A percentile compares a stretch with the other conserved stretches of the same genome.
Evolutionary conservation across 768 basidiomycete species (phyloP).

Genomic region (Macrolepiota albuminosa): DNA sequence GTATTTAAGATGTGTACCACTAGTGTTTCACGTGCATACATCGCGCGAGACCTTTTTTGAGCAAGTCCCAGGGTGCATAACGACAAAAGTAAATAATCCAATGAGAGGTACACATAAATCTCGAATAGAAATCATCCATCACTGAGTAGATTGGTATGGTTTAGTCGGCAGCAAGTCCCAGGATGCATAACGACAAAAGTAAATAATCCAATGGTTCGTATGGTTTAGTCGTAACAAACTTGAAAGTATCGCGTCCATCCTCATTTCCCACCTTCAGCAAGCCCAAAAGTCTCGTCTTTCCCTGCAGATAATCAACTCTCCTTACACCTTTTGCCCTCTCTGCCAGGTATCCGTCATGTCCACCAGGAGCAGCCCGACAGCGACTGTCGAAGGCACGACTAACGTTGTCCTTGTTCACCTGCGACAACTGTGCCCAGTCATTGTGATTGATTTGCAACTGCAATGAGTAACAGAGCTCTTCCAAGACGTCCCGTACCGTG

Average conservation of each 20-base stretch:
- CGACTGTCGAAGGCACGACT: slow-evolving; percentile 33
- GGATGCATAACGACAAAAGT: no score
- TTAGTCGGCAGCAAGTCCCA: no score
- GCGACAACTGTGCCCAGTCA: slow-evolving; percentile 32
- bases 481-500: slow-evolving; percentile 54
- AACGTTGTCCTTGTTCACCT: slow-evolving; percentile 25
- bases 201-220: no score
- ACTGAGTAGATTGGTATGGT: background rate
- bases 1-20: no score
- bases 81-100: no score
- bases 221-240: slow-evolving; percentile 17
- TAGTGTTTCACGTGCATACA: no score
- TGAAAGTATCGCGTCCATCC: slow-evolving; percentile 33
- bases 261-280: slow-evolving; percentile 33
- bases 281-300: slow-evolving; percentile 44
- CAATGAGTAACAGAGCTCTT: slow-evolving; percentile 43
- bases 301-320: slow-evolving; percentile 54
- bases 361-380: slow-evolving; percentile 24
- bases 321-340: slow-evolving; percentile 50
- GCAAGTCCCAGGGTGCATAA: no score
- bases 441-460: slow-evolving; percentile 37
- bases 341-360: slow-evolving; percentile 20
- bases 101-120: background rate
- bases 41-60: no score
- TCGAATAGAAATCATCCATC: background rate